phyloP scores from a whole-genome alignment of 441 rosid genomes.

The Viola pubescens region DNA sequence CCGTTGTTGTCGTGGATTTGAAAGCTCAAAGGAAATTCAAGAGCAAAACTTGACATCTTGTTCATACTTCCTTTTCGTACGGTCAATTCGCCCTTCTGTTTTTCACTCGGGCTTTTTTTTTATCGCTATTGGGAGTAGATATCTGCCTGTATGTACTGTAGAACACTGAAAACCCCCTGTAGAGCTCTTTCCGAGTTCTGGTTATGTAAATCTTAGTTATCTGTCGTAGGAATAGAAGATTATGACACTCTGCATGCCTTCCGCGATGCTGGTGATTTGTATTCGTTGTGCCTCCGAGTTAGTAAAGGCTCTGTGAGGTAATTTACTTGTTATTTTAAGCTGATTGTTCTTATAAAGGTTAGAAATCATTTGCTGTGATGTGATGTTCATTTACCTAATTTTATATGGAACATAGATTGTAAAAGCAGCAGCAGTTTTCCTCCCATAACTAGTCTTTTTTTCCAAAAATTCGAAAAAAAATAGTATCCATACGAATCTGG shows the following conservation, averaged over 20 bases:
- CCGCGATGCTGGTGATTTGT: constrained; percentile 16
- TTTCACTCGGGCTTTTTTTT: constrained; percentile 23
- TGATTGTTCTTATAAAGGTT: constrained; percentile 15
- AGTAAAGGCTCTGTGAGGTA: constrained; percentile 32
- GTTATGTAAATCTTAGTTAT: constrained; percentile 30
- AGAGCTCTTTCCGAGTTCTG: constrained; percentile 13
- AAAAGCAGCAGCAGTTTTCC: too few species aligned
- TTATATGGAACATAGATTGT: too few species aligned
- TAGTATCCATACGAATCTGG: too few species aligned
- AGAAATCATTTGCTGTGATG: not conserved
- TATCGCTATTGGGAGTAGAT: constrained; percentile 15
- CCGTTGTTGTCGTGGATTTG: constrained; percentile 69
- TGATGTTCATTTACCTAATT: too few species aligned
- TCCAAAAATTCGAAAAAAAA: too few species aligned
- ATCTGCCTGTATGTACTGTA: constrained; percentile 15
- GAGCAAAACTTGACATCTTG: constrained; percentile 44
- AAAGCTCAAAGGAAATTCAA: constrained; percentile 82
- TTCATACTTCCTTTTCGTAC: not conserved
- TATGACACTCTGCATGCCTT: constrained; percentile 13
- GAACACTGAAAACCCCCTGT: constrained; percentile 18
- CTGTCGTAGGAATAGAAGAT: constrained; percentile 23
- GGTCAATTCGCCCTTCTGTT: constrained; percentile 23
- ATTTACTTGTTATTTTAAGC: constrained; percentile 16
- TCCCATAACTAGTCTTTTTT: too few species aligned
- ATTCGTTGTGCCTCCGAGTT: constrained; percentile 46